Base-by-base conservation (phyloP, 2,329 filamentous ascomycete genomes). In the Stenocarpella maydis region DNA sequence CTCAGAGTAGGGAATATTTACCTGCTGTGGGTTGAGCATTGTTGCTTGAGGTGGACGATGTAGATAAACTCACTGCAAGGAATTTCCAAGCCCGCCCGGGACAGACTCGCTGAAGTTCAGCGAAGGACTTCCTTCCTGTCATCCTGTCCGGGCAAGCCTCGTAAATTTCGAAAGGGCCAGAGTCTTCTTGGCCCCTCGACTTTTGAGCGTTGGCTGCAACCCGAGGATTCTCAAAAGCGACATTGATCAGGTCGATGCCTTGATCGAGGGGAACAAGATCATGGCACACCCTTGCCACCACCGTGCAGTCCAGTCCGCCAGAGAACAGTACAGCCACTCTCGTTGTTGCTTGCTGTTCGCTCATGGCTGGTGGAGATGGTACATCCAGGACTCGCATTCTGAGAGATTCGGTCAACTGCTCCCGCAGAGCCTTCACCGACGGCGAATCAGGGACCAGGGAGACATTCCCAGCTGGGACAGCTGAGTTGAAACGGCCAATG, bases 141-240 rank as follows among this genome's bases (percentile, higher is more conserved):
- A 93, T 85, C 68, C 97, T 91, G 80, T 99, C 96, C 0, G 96
- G 96, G 73, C 96, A 99, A 28, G 88, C 85, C 79, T 97, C 94
- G 75, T 93, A 98, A 0, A 90, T 78, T 69, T 80, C 79, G 26
- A 72, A 69, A 47, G 74, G 31, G 49, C 74, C 70, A 39, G 73
- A 74, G n/a, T 65, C 60, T 1, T 71, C 68, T 53, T 73, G 67
- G 7, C 53, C 78, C 77, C 3, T 77, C 72, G 69, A 76, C 69
- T 78, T 82, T 24, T 82, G 82, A 15, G 87, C 80, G 52, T 88
- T 84, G 3, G 85, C 89, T 70, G 86, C 90, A 72, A 91, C 88
- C 39, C 93, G 87, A 0, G 95, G 95, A 73, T 99, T 99, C 79
- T 99, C 93, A 76, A 99, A 99, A 0, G 95, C 96, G 54, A 99